Evolutionary conservation across 2,329 filamentous ascomycete genomes (phyloP), one percentile per base, ranked within the genome.

Genomic region (Exophiala aquamarina): DNA sequence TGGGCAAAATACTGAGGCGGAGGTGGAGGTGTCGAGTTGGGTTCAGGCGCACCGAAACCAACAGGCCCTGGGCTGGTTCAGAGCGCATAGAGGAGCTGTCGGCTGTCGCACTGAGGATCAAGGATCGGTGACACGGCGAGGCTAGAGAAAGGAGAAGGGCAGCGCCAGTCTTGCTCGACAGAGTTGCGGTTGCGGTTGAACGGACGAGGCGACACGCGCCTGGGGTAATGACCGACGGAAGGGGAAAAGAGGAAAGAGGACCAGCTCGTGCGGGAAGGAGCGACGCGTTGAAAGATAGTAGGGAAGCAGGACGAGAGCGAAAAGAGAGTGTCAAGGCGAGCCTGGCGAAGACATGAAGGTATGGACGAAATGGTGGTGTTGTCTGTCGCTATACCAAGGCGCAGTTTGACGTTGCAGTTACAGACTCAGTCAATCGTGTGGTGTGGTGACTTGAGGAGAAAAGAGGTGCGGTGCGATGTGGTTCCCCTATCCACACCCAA

Each of bases 51-150:
- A 44, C 35, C 42, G 36, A 23, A 46, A 43, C 51, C 43, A 45
- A 55, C 48, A 39, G 46, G 42, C 42, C 44, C 19, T 20, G 44
- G 28, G 19, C 15, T 19, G 37, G 23, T 52, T 47, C 52, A 47
- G 52, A 43, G 49, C 48, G 52, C 52, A 55, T 55, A 52, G 49
- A 55, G 43, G 28, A 7, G n/a, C n/a, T n/a, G n/a, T 41, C n/a
- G 21, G 19, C 18, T 33, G 34, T 26, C 4, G 34, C 23, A 26
- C 6, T 6, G 23, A 6, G 23, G 23, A 26, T 6, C 11, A 26
- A 11, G 11, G 23, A 6, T 26, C 6, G 23, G 23, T 26, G 23
- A 26, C 23, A 26, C 23, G 10, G 32, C 19, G 29, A 14, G n/a
- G 33, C 7, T 13, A 15, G 20, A 26, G 38, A 18, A 15, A 29